Conservation (phyloP, 169 alveolate species). For the Plasmodium gallinaceum region DNA sequence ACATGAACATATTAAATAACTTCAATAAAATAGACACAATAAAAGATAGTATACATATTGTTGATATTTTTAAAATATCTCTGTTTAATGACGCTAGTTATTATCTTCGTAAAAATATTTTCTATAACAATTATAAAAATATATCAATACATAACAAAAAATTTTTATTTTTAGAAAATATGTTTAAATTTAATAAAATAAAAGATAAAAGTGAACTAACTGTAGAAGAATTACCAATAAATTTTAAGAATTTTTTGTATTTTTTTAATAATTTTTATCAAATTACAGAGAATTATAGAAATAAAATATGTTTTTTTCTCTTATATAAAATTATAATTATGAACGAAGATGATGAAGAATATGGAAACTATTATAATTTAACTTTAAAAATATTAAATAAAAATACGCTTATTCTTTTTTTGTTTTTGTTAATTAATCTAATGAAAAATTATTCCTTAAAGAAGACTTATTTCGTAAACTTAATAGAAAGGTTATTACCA, state of each 20-base stretch:
- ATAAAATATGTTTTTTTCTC: constrained; percentile 22
- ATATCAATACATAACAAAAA: constrained; percentile 19
- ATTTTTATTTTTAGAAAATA: constrained; percentile 25
- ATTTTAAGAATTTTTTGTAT: constrained; percentile 17
- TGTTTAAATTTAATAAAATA: constrained; percentile 21
- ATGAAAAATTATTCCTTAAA: constrained; percentile 33
- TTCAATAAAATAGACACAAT: constrained; percentile 20
- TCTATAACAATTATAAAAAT: constrained; percentile 47
- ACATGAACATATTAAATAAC: not conserved
- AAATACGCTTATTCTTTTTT: constrained; percentile 33
- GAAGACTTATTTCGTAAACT: constrained; percentile 12
- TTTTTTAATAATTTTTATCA: constrained; percentile 52
- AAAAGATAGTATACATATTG: constrained; percentile 3
- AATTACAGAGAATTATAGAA: constrained; percentile 23
- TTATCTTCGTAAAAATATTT: constrained; percentile 15
- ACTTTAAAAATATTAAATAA: constrained; percentile 15
- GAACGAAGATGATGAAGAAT: constrained; percentile 66
- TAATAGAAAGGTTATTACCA: constrained; percentile 57
- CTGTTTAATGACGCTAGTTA: constrained; percentile 14
- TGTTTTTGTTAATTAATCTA: constrained; percentile 32
- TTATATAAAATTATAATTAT: constrained; percentile 61
- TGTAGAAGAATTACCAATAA: not conserved
- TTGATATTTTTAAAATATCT: constrained; percentile 34
- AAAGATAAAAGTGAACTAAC: not conserved
- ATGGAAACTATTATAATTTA: constrained; percentile 42